Evolutionary conservation across 441 rosid genomes (phyloP).

Genomic region (Francoa sonchifolia): DNA sequence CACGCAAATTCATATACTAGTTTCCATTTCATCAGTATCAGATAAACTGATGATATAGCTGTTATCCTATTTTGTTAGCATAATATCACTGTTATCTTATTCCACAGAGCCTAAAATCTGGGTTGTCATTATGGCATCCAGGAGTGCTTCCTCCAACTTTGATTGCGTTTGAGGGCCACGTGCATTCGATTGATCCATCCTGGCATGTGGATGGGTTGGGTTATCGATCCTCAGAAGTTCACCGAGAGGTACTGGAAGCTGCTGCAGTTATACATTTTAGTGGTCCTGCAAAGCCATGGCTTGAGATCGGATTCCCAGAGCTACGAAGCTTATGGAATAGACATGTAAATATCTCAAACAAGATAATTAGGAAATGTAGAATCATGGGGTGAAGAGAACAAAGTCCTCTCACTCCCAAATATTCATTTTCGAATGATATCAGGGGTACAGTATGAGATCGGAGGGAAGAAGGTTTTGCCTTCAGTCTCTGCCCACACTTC

Average conservation of each 20-base stretch:
- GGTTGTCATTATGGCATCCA: conserved; percentile 76
- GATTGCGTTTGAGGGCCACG: conserved; percentile 60
- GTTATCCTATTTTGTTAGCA: background rate
- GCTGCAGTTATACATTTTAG: conserved; percentile 81
- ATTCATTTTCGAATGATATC: conserved; percentile 11
- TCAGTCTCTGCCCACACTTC: conserved; percentile 50
- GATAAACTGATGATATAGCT: background rate
- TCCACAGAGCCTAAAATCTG: conserved; percentile 49
- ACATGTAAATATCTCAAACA: conserved; percentile 57
- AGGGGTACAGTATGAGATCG: conserved; percentile 20
- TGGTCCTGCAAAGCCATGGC: conserved; percentile 98
- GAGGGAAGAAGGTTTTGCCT: conserved; percentile 89
- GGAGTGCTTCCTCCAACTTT: conserved; percentile 70
- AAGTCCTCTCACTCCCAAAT: conserved; percentile 15
- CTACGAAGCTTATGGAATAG: conserved; percentile 55
- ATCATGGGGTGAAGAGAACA: conserved; percentile 34
- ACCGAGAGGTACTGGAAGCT: conserved; percentile 26
- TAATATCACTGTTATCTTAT: background rate
- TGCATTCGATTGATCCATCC: conserved; percentile 59
- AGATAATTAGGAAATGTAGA: conserved; percentile 65
- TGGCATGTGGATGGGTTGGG: conserved; percentile 87
- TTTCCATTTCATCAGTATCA: too few species aligned
- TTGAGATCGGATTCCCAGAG: conserved; percentile 60
- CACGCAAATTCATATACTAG: background rate
- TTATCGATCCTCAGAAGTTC: conserved; percentile 23